Evolutionary conservation across 805 yeast genomes (phyloP).

Genomic region (Kazachstania psychrophila): DNA sequence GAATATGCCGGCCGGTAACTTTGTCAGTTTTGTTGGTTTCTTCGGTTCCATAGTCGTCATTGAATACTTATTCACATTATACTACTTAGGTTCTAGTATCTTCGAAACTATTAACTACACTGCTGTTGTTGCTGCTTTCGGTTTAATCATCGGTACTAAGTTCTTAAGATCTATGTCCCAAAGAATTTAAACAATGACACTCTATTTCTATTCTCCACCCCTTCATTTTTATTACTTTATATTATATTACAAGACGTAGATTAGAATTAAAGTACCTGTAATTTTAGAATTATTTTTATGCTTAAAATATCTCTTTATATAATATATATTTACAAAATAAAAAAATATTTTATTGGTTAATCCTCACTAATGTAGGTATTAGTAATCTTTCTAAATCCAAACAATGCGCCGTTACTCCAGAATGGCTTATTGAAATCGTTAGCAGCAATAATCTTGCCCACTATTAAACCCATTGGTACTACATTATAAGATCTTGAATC

Average conservation of each 20-base stretch:
- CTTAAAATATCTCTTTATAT: neutral
- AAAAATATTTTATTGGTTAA: constrained; percentile 1
- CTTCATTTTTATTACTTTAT: too few species aligned
- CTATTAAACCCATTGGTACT: constrained; percentile 80
- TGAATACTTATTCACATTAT: constrained; percentile 24
- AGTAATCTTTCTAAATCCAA: constrained; percentile 47
- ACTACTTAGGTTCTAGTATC: constrained; percentile 27
- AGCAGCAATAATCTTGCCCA: constrained; percentile 79
- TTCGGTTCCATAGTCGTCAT: constrained; percentile 21
- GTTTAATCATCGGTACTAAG: constrained; percentile 55
- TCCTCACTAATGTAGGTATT: constrained; percentile 40
- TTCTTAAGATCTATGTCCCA: constrained; percentile 39
- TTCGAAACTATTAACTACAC: constrained; percentile 24
- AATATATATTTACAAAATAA: neutral
- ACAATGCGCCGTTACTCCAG: constrained; percentile 31
- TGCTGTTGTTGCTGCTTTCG: constrained; percentile 40
- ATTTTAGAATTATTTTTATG: too few species aligned
- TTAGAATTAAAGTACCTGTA: too few species aligned
- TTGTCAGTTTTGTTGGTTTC: constrained; percentile 19
- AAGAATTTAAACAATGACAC: neutral
- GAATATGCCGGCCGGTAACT: constrained; percentile 21
- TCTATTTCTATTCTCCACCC: too few species aligned
- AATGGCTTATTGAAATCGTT: constrained; percentile 44
- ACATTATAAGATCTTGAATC: constrained; percentile 87
- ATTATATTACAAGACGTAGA: too few species aligned